A percentile compares a stretch with the other conserved stretches of the same genome.
phyloP scores from a whole-genome alignment of 352 stramenopile genomes.

The Saprolegnia parasitica region DNA sequence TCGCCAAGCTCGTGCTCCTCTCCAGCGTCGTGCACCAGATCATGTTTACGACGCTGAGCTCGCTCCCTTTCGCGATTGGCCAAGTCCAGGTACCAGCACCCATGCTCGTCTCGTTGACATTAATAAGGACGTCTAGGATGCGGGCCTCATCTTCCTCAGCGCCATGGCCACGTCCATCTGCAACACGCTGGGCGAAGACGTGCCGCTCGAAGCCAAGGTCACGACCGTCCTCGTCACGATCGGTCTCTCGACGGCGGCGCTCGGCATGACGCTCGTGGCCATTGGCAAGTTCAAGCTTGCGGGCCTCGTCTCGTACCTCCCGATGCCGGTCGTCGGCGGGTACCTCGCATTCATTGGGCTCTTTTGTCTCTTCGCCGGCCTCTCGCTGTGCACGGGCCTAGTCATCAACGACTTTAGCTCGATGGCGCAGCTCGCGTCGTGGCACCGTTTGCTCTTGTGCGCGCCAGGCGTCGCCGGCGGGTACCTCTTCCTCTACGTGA shows the following conservation, averaged over 20 bases:
- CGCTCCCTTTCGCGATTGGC: slow-evolving; percentile 95
- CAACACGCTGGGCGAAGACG: slow-evolving; percentile 61
- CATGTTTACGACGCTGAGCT: slow-evolving; percentile 86
- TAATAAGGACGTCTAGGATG: too few relatives aligned
- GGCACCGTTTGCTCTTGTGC: slow-evolving; percentile 72
- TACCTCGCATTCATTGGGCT: slow-evolving; percentile 98
- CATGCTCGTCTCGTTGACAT: too few relatives aligned
- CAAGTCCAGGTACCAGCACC: slow-evolving; percentile 83
- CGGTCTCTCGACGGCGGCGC: slow-evolving; percentile 81
- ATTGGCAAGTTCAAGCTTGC: slow-evolving; percentile 93
- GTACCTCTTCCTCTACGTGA: slow-evolving; percentile 74
- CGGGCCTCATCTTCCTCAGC: slow-evolving; percentile 97
- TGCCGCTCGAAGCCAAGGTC: slow-evolving; percentile 72
- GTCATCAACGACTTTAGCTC: slow-evolving; percentile 86
- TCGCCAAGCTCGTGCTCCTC: slow-evolving; percentile 95
- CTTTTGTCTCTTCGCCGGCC: slow-evolving; percentile 91
- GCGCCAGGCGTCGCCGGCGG: slow-evolving; percentile 80
- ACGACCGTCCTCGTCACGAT: slow-evolving; percentile 94
- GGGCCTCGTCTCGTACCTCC: slow-evolving; percentile 94
- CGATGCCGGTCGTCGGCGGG: slow-evolving; percentile 95
- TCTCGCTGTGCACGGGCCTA: slow-evolving; percentile 88
- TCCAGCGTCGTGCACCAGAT: slow-evolving; percentile 93
- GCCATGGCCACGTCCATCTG: slow-evolving; percentile 91
- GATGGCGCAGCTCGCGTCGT: slow-evolving; percentile 61
- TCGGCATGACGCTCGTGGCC: slow-evolving; percentile 92